Base-by-base conservation (phyloP, 169 alveolate genomes). In the Besnoitia besnoiti region DNA sequence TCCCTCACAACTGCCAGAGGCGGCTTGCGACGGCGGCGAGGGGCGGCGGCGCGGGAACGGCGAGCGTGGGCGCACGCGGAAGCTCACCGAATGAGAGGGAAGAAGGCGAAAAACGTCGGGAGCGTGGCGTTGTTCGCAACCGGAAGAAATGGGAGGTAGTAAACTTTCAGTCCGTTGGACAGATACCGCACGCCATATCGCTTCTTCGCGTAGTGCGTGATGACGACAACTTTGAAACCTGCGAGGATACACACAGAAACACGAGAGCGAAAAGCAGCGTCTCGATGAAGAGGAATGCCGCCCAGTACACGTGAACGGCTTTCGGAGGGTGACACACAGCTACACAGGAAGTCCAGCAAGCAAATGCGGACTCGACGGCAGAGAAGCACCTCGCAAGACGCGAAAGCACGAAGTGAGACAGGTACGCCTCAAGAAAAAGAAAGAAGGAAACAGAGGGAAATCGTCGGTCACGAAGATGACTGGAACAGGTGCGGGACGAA, bases 151-250 rank as follows among this genome's bases (percentile, higher is more conserved):
- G 99, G 99, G 47, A 97, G 94, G 94, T 99, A 99, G 95, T 99
- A 99, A 24, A 98, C 99, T 96, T 98, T 99, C 94, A 99, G 93
- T 37, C 99, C 99, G 91, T 98, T 98, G 12, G 99, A 97, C 98
- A 99, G 96, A 94, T 98, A 98, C 95, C 99, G 96, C 21, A 99
- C 97, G 0, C 99, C 99, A 85, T 96, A 96, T n/a, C 99, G 85
- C 49, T 97, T 96, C 79, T 94, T 97, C 16, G 98, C 98, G 90
- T 97, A 97, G 95, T 99, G 99, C 14, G 99, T 98, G 50, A 99
- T 97, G 8, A 99, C 98, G 5, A 99, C 97, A 33, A 99, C 99
- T 92, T 98, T 98, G 92, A 98, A 99, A 19, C 99, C 99, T 95
- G 97, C 5, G 49, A 46, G 76, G 46, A 33, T 21, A 39, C 4